phyloP scores from a whole-genome alignment of 805 yeast genomes.

The Barnettozyma wickerhamii region DNA sequence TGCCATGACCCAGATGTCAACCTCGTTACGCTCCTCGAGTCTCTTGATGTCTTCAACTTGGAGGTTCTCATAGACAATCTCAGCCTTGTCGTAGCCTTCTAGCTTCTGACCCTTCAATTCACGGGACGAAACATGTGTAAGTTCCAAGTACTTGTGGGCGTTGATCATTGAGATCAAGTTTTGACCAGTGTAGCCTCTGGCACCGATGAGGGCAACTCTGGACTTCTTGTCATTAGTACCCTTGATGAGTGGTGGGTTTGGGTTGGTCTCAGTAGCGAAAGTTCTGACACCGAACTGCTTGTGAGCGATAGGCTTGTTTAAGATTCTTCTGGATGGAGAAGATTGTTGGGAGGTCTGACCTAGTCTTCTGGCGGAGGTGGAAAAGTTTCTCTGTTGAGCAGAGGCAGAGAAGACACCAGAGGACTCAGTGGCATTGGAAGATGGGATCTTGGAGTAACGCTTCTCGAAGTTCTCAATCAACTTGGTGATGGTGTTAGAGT shows the following conservation, averaged over 20 bases:
- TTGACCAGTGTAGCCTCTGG: conserved; percentile 97
- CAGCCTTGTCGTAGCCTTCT: conserved; percentile 79
- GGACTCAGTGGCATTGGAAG: conserved; percentile 27
- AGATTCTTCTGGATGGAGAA: conserved; percentile 22
- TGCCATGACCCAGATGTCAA: conserved; percentile 99
- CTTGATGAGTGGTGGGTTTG: conserved; percentile 66
- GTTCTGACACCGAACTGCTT: conserved; percentile 26
- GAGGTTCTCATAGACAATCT: conserved; percentile 78
- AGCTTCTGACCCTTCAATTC: conserved; percentile 86
- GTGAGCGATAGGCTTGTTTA: conserved; percentile 19
- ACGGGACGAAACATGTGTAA: conserved; percentile 93
- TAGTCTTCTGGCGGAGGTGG: conserved; percentile 26
- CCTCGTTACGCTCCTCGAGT: conserved; percentile 69
- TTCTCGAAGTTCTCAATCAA: conserved; percentile 55
- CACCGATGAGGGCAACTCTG: conserved; percentile 92
- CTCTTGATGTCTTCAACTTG: conserved; percentile 80
- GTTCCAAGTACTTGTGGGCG: conserved; percentile 80
- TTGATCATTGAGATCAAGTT: conserved; percentile 84
- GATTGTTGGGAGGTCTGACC: neutral
- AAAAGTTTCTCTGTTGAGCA: conserved; percentile 43
- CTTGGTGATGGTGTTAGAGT: conserved; percentile 55
- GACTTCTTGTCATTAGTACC: conserved; percentile 61
- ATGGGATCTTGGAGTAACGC: conserved; percentile 30
- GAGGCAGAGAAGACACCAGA: conserved; percentile 44
- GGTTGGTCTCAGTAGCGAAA: conserved; percentile 43